Conservation (phyloP, 176 grass and related monocot species). For the Aegilops tauschii region DNA sequence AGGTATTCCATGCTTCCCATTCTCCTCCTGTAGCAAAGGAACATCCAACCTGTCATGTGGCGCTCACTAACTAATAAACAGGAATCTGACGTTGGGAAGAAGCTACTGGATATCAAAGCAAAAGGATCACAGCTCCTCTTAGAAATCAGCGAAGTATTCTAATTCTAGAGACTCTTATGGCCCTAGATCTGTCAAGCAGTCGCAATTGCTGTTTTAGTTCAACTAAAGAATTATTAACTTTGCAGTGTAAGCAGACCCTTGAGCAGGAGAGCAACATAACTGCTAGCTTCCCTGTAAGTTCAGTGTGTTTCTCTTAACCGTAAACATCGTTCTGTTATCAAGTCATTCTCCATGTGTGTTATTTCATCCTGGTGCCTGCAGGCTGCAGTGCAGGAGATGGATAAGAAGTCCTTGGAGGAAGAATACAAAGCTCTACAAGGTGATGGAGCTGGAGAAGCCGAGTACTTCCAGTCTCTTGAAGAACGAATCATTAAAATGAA, state of each 20-base stretch:
- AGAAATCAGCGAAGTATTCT: slow-evolving; percentile 59
- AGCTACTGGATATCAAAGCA: slow-evolving; percentile 60
- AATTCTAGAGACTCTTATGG: neutral
- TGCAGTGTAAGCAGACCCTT: slow-evolving; percentile 59
- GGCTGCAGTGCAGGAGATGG: slow-evolving; percentile 59
- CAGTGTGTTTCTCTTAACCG: neutral
- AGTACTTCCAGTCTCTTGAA: slow-evolving; percentile 66
- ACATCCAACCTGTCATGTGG: neutral
- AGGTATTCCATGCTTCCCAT: neutral
- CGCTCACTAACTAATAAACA: slow-evolving; percentile 30
- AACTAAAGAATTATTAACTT: slow-evolving; percentile 22
- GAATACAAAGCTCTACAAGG: slow-evolving; percentile 59
- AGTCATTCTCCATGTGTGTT: neutral
- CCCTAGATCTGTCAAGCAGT: neutral
- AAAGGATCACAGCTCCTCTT: slow-evolving; percentile 43
- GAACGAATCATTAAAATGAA: slow-evolving; percentile 62
- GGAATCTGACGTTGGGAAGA: slow-evolving; percentile 39
- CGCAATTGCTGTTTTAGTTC: neutral
- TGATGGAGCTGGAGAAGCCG: slow-evolving; percentile 72
- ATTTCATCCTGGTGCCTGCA: slow-evolving; percentile 36
- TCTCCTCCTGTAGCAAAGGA: neutral
- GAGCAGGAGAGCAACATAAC: slow-evolving; percentile 51
- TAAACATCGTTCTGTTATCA: slow-evolving; percentile 3
- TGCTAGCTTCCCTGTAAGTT: slow-evolving; percentile 57
- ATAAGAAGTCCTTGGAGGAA: slow-evolving; percentile 56